Base-by-base conservation (phyloP, 768 basidiomycete genomes). In the Termitomyces bulborhizus region DNA sequence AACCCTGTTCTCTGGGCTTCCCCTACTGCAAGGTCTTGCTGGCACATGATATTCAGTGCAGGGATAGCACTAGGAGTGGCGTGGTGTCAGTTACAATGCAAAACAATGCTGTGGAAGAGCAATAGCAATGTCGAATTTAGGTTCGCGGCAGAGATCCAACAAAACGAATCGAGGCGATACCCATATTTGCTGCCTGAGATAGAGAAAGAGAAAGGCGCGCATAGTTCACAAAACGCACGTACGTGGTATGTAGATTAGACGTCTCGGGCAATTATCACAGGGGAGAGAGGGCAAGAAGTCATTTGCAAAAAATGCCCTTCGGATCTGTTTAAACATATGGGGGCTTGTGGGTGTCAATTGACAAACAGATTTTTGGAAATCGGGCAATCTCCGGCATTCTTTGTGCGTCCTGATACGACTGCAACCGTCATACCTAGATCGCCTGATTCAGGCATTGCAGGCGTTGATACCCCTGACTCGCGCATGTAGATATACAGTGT, bases 351-450 rank as follows among this genome's bases (percentile, higher is more conserved):
- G 57, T 21, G 53, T 51, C 27, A 13, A 21, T 32, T 34, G 53
- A 40, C 48, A 49, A 51, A 40, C 29, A 51, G 21, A 21, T 21
- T 21, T 21, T 29, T 34, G 16, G 29, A 49, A 24, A 58, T 58
- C 46, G 42, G 48, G 29, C 48, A 46, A 58, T 58, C 45, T 58
- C 57, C 52, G 53, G 47, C 43, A 58, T 46, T 45, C 45, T 46
- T 58, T 21, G 26, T 9, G 29, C 43, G 29, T 27, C 37, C 41
- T 32, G 51, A 42, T 12, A 37, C 4, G 16, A 54, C 26, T 52
- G 27, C 18, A 47, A 4, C 18, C 45, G 21, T 27, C 26, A n/a
- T 3, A 34, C 34, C 34, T 34, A 34, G 34, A 34, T 37, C 21
- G 26, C 41, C 29, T 13, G n/a, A 48, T 43, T 27, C 26, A 45